These are phyloP conservation scores for Calonectria ilicicola DNA, from an alignment of 2,329 filamentous ascomycete species.

Conservation along the genomic window DNA sequence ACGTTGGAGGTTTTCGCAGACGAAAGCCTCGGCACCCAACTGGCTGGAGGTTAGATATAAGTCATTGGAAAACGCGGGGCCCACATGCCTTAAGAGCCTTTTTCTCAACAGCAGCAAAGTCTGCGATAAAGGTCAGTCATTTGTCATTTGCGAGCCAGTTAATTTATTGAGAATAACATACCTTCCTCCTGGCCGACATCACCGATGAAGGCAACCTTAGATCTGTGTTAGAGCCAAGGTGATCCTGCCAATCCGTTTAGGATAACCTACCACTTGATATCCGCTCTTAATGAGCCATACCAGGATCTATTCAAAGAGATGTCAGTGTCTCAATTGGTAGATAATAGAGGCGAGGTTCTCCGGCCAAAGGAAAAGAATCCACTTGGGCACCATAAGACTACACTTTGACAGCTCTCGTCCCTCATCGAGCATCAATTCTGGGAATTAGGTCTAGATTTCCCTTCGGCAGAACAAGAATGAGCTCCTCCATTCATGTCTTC, in stretches of 20 bases:
- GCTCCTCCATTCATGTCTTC: too few species aligned
- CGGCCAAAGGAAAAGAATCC: too few species aligned
- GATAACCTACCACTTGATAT: slow-evolving; percentile 45
- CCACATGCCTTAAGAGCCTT: slow-evolving; percentile 63
- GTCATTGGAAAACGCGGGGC: neutral
- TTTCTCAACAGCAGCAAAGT: slow-evolving; percentile 75
- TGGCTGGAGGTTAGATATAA: slow-evolving; percentile 19
- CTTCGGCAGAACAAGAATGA: too few species aligned
- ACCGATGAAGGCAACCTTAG: slow-evolving; percentile 54
- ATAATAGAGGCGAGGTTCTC: too few species aligned
- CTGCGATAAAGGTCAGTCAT: slow-evolving; percentile 38
- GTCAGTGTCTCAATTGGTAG: neutral
- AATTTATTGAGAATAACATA: too few species aligned
- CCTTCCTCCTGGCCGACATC: slow-evolving; percentile 75
- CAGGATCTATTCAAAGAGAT: neutral
- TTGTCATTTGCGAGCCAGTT: too few species aligned
- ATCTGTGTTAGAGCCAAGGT: too few species aligned
- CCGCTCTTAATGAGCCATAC: neutral
- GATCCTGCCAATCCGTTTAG: too few species aligned
- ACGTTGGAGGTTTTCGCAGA: slow-evolving; percentile 71
- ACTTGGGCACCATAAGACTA: too few species aligned
- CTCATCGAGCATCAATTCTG: too few species aligned
- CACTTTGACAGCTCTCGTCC: too few species aligned
- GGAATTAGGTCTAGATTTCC: too few species aligned
- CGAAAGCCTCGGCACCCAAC: slow-evolving; percentile 54